These are phyloP conservation scores for Solanum hybrid DNA, from an alignment of 305 asterid genomes.

Conservation along the genomic window DNA sequence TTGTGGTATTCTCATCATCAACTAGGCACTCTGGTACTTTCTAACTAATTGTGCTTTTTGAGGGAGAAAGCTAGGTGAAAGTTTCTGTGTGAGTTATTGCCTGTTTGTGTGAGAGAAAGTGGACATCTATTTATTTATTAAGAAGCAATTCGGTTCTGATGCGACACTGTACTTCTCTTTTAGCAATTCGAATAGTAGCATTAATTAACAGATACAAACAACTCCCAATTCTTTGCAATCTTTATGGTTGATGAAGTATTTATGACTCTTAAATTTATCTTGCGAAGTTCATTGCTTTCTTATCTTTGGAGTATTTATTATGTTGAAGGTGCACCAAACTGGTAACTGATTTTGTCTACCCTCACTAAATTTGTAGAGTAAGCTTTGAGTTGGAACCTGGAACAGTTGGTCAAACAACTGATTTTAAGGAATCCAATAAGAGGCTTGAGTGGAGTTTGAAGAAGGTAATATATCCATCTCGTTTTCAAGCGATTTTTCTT, in stretches of 20 bases:
- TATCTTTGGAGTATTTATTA: background rate
- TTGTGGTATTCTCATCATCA: background rate
- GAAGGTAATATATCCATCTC: constrained; percentile 43
- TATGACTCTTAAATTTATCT: background rate
- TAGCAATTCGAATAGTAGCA: background rate
- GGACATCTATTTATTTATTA: background rate
- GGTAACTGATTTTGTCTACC: background rate
- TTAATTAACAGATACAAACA: background rate
- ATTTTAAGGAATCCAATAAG: constrained; percentile 81
- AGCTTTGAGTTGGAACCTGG: constrained; percentile 92
- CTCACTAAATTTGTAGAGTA: constrained; percentile 38
- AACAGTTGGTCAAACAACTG: constrained; percentile 79
- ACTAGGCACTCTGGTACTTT: background rate
- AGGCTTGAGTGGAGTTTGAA: constrained; percentile 88
- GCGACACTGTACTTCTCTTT: background rate
- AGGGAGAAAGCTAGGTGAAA: background rate
- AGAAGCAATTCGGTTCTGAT: background rate
- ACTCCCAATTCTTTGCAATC: background rate
- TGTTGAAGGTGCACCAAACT: background rate
- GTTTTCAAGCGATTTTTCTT: background rate
- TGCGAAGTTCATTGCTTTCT: background rate
- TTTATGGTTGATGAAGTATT: constrained; percentile 1
- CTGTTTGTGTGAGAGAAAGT: background rate
- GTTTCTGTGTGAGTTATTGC: background rate
- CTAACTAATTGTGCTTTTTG: background rate